Percentiles rank a stretch among this genome's conserved stretches.
These are phyloP conservation scores for Malus hybrid DNA, from an alignment of 331 rosid genomes.

Conservation along the genomic window DNA sequence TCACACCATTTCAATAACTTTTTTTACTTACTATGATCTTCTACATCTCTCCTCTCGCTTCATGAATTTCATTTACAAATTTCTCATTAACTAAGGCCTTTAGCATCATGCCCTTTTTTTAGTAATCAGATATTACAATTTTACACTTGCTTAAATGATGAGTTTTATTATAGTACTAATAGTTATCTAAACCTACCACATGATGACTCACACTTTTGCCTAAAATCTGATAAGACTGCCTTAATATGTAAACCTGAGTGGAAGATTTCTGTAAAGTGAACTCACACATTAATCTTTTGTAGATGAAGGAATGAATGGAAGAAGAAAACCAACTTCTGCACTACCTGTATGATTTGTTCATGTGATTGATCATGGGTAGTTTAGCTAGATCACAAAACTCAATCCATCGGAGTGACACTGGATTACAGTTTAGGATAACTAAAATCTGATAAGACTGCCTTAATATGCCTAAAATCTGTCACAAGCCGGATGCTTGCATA, in stretches of 20 bases:
- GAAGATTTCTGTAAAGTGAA: conserved; percentile 8
- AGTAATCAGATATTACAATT: neutral
- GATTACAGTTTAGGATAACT: neutral
- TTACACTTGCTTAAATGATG: conserved; percentile 16
- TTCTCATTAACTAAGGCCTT: no score
- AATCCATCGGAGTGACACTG: neutral
- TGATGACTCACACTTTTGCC: conserved; percentile 1
- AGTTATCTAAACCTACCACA: neutral
- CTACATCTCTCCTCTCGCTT: conserved; percentile 28
- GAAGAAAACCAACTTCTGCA: neutral
- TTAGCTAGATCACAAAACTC: neutral
- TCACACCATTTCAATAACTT: conserved; percentile 46
- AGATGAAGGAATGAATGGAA: neutral
- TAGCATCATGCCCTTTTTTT: conserved; percentile 1
- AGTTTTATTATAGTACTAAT: neutral
- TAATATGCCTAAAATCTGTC: neutral
- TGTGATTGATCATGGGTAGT: neutral
- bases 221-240: conserved; percentile 2
- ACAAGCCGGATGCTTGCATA: neutral
- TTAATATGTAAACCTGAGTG: conserved; percentile 9
- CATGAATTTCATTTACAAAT: conserved; percentile 27
- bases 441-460: no score
- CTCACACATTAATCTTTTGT: neutral
- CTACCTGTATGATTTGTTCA: neutral
- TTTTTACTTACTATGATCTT: conserved; percentile 30